Base-by-base conservation (phyloP, 495 filamentous ascomycete genomes). In the Patellaria atrata region DNA sequence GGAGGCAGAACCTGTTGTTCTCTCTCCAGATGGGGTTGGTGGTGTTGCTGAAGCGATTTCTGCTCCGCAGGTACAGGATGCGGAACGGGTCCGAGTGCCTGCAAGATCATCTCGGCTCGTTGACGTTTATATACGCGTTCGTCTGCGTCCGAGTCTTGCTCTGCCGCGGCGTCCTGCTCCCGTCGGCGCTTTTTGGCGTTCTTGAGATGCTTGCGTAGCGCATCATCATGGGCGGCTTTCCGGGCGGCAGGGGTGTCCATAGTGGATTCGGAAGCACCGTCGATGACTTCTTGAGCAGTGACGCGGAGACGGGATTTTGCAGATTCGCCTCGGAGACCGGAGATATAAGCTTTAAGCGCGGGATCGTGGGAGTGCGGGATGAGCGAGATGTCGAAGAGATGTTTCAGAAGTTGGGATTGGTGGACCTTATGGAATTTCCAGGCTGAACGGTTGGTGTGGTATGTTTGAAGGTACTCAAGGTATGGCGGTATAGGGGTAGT, bases 381-480 rank as follows among this genome's bases (percentile, higher is more conserved):
- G 21, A 41, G 41, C 32, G 33, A 50, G 12, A 50, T 28, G 19
- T 45, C 43, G 1, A 86, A 81, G 15, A 81, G 55, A 51, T 89
- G 72, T 59, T 85, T 86, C 54, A 94, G 70, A 11, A 94, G 57
- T 36, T 77, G 69, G 11, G 72, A 79, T 58, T 92, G 82, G 50
- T 79, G 70, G 36, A 76, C 78, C 61, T 94, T 94, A 62, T 86
- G 86, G 61, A 94, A 94, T 56, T 92, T 94, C 85, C 85, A 94
- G 23, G 57, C 61, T 0, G 63, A 55, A 27, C 70, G 73, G 29
- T 70, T 63, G 27, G 65, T 68, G 52, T 77, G 60, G 66, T 81
- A 86, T 51, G 67, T 65, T 16, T 61, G 65, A 14, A 94, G 64
- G 53, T 93, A 93, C 14, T 58, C 61, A 23, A 91, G 68, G 37